These are phyloP conservation scores for Iberis pinnata DNA, from an alignment of 345 rosid genomes.

Conservation along the genomic window DNA sequence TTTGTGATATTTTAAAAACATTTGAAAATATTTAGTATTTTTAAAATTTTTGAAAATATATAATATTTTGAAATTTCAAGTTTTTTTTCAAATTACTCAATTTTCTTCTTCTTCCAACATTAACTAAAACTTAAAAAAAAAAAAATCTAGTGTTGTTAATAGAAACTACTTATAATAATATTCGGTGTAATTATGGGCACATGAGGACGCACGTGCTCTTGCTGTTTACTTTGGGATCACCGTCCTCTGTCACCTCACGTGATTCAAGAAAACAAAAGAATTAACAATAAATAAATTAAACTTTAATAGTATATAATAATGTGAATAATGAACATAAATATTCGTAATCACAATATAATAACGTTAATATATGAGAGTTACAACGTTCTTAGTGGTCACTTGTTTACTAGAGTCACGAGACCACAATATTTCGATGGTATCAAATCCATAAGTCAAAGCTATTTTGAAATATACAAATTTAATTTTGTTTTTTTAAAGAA, in stretches of 20 bases:
- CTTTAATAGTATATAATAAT: too few relatives aligned
- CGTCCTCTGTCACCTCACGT: constrained; percentile 43
- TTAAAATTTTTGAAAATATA: too few relatives aligned
- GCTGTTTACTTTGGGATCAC: constrained; percentile 50
- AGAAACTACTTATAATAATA: constrained; percentile 2
- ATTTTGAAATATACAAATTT: background rate
- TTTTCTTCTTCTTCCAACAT: background rate
- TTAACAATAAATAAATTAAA: too few relatives aligned
- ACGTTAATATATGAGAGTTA: constrained; percentile 7
- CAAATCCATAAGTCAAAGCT: constrained; percentile 12
- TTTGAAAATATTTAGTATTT: too few relatives aligned
- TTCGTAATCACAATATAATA: background rate
- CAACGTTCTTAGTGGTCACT: constrained; percentile 31
- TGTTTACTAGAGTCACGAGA: constrained; percentile 29
- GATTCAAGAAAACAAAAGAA: constrained; percentile 29
- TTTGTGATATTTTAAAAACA: too few relatives aligned
- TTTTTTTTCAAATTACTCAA: too few relatives aligned
- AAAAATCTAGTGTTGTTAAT: constrained; percentile 16
- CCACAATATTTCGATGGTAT: constrained; percentile 21
- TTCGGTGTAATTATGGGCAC: constrained; percentile 39
- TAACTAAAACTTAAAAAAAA: background rate
- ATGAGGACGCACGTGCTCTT: constrained; percentile 51
- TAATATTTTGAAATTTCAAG: too few relatives aligned
- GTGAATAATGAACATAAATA: too few relatives aligned
- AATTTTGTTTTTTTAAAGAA: background rate